Evolutionary conservation across 768 basidiomycete species (phyloP).

Genomic region (Leccinum variicolor): DNA sequence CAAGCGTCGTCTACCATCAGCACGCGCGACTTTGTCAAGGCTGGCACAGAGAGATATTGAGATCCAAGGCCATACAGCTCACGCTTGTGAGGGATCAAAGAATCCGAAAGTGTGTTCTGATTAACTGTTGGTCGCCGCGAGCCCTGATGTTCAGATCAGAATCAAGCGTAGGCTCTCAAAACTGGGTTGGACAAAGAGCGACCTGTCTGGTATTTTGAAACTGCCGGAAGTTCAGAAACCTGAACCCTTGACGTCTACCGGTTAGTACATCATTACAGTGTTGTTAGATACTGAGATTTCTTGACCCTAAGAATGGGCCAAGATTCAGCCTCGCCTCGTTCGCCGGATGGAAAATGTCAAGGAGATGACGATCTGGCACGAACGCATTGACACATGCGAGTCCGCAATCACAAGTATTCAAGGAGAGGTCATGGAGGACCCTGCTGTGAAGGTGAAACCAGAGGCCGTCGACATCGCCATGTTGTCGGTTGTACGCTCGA

Average conservation of each 20-base stretch:
- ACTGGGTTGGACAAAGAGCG: neutral
- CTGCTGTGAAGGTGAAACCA: slow-evolving; percentile 1
- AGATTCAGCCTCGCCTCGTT: slow-evolving; percentile 1
- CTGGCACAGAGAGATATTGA: neutral
- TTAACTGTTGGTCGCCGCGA: neutral
- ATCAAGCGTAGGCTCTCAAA: neutral
- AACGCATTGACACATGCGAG: no score
- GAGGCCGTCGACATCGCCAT: slow-evolving; percentile 1
- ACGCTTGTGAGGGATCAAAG: neutral
- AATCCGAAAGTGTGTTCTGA: neutral
- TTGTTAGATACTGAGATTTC: neutral
- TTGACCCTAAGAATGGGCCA: slow-evolving; percentile 5
- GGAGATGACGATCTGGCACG: neutral
- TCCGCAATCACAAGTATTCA: neutral
- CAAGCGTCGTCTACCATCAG: neutral
- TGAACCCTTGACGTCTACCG: slow-evolving; percentile 1
- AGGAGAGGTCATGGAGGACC: neutral
- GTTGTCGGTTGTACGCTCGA: neutral
- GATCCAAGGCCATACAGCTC: neutral
- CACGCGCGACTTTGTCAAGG: slow-evolving; percentile 2
- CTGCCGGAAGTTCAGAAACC: slow-evolving; percentile 8
- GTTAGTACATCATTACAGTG: slow-evolving; percentile 1
- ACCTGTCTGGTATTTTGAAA: neutral
- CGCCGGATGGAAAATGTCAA: neutral
- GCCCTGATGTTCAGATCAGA: neutral